Evolutionary conservation across 2,329 filamentous ascomycete genomes (phyloP).

Genomic region (Beauveria medogensis): DNA sequence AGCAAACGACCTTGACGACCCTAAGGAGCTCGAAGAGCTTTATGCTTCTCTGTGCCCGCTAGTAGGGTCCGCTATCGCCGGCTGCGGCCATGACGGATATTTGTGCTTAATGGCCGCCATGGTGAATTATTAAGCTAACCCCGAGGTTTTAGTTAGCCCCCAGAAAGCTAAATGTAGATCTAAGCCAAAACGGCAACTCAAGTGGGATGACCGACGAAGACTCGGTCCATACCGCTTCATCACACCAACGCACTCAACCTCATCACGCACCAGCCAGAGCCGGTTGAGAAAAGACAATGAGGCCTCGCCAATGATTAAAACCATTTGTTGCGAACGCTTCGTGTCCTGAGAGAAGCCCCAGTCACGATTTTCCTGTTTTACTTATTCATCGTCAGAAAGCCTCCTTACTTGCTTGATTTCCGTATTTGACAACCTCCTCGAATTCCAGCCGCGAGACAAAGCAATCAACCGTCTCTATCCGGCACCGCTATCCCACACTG

Average conservation of each 20-base stretch:
- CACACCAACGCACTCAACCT: neutral
- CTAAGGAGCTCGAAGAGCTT: too few relatives aligned
- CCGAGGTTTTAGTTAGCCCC: neutral
- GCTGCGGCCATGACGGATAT: too few relatives aligned
- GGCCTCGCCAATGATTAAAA: neutral
- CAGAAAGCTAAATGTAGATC: neutral
- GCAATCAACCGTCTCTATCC: neutral
- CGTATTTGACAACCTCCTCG: too few relatives aligned
- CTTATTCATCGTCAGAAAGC: neutral
- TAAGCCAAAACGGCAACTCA: neutral
- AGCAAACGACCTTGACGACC: too few relatives aligned
- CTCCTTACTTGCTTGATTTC: neutral
- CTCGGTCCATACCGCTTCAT: neutral
- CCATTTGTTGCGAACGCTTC: neutral
- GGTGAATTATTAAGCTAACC: too few relatives aligned
- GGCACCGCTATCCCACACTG: neutral
- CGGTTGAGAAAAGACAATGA: conserved; percentile 1
- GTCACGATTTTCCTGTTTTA: neutral
- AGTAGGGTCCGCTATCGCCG: too few relatives aligned
- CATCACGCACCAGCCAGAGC: neutral
- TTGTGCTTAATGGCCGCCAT: too few relatives aligned
- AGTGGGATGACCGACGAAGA: conserved; percentile 1
- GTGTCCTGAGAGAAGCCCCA: neutral
- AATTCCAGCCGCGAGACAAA: too few relatives aligned
- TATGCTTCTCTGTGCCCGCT: too few relatives aligned